phyloP scores from a whole-genome alignment of 2,329 filamentous ascomycete species.

The Trichophaea hybrida region DNA sequence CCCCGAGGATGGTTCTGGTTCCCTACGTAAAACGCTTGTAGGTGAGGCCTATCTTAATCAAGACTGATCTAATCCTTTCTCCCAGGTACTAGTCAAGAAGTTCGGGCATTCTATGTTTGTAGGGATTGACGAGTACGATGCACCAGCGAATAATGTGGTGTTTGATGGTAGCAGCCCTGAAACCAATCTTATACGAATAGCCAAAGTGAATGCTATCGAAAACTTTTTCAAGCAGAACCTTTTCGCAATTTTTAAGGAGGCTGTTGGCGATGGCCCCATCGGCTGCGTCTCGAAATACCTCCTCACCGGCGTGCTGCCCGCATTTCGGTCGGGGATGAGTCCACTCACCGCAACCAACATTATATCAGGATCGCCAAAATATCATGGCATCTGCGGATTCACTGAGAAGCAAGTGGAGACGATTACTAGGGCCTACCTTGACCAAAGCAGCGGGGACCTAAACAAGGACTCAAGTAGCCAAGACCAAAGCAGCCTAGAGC shows the following conservation, averaged over 20 bases:
- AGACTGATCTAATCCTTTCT: no score
- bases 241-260: neutral
- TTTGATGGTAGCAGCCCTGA: neutral
- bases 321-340: neutral
- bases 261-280: neutral
- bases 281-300: neutral
- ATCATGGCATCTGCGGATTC: neutral
- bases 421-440: neutral
- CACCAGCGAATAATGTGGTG: neutral
- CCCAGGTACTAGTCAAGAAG: neutral
- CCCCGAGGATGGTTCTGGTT: neutral
- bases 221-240: neutral
- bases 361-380: neutral
- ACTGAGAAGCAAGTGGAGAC: neutral
- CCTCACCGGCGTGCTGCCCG: neutral
- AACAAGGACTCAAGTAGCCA: no score
- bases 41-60: neutral
- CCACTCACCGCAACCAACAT: neutral
- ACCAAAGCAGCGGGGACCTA: no score
- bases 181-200: neutral
- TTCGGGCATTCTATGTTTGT: neutral
- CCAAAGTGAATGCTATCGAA: neutral
- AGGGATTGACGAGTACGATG: neutral
- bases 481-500: no score
- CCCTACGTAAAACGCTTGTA: neutral